A percentile compares a stretch with the other conserved stretches of the same genome.
Evolutionary conservation across 2,329 filamentous ascomycete genomes (phyloP).

Genomic region (Lasiodiplodia sp.): DNA sequence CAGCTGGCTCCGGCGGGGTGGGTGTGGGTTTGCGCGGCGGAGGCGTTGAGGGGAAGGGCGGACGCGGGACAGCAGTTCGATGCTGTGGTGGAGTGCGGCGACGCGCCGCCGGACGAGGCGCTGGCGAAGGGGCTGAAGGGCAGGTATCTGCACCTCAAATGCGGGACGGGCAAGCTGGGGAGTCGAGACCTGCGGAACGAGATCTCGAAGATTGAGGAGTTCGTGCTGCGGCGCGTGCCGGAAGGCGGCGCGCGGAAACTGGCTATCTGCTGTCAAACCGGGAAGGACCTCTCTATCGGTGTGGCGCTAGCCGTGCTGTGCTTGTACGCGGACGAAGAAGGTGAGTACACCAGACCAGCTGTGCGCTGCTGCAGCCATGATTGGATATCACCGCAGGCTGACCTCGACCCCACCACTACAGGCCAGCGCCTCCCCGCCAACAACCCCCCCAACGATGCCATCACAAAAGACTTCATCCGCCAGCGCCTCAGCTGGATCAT

Average conservation of each 20-base stretch:
- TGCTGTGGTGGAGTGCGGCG: slow-evolving; percentile 53
- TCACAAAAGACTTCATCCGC: slow-evolving; percentile 81
- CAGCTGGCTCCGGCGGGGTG: slow-evolving; percentile 50
- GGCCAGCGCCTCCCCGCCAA: neutral
- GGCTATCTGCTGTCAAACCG: slow-evolving; percentile 75
- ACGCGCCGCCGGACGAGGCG: slow-evolving; percentile 37
- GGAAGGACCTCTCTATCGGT: slow-evolving; percentile 82
- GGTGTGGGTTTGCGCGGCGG: slow-evolving; percentile 50
- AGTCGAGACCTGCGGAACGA: slow-evolving; percentile 81
- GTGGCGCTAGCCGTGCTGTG: slow-evolving; percentile 79
- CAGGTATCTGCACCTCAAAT: slow-evolving; percentile 64
- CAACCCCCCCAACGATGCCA: slow-evolving; percentile 32
- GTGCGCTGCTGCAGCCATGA: too few species aligned
- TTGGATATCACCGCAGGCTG: too few species aligned
- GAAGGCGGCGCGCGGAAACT: slow-evolving; percentile 37
- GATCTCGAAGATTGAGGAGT: slow-evolving; percentile 55
- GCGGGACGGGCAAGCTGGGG: slow-evolving; percentile 77
- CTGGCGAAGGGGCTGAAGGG: slow-evolving; percentile 44
- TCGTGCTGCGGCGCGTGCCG: slow-evolving; percentile 36
- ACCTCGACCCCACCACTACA: neutral
- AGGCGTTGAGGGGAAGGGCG: slow-evolving; percentile 29
- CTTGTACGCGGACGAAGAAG: slow-evolving; percentile 71
- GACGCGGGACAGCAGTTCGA: slow-evolving; percentile 38
- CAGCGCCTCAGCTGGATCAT: slow-evolving; percentile 83
- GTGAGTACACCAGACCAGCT: slow-evolving; percentile 44